Evolutionary conservation across 495 filamentous ascomycete genomes (phyloP).

Genomic region (Usnea hakonensis): DNA sequence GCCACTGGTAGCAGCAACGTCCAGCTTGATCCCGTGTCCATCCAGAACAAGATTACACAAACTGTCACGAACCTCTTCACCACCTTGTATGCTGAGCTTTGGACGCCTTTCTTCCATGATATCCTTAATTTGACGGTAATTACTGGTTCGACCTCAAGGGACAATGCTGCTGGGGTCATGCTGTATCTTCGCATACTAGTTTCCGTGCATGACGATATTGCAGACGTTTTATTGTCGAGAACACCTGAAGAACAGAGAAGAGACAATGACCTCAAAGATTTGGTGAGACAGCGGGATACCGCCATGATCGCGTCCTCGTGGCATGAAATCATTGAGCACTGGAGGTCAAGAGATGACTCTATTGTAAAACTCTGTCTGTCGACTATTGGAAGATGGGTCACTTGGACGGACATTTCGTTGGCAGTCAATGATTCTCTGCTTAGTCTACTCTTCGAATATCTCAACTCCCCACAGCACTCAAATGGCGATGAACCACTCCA

Average conservation of each 20-base stretch:
- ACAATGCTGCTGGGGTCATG: conserved; percentile 68
- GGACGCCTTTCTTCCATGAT: conserved; percentile 85
- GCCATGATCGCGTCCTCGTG: conserved; percentile 77
- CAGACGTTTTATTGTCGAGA: conserved; percentile 76
- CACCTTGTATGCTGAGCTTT: conserved; percentile 70
- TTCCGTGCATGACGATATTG: conserved; percentile 95
- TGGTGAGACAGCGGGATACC: conserved; percentile 76
- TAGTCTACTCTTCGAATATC: conserved; percentile 70
- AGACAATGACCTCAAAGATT: conserved; percentile 79
- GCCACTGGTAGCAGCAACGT: conserved; percentile 53
- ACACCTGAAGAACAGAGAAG: conserved; percentile 65
- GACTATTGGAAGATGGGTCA: conserved; percentile 88
- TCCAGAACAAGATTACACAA: conserved; percentile 97
- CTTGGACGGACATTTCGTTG: conserved; percentile 93
- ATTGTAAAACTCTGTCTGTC: conserved; percentile 82
- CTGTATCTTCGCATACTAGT: conserved; percentile 82
- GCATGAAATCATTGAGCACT: conserved; percentile 81
- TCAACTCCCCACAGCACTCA: conserved; percentile 46
- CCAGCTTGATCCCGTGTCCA: conserved; percentile 36
- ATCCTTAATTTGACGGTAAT: conserved; percentile 59
- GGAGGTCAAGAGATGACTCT: conserved; percentile 61
- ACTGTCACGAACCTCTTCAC: conserved; percentile 89
- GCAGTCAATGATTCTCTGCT: conserved; percentile 84
- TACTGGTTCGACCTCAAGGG: conserved; percentile 43
- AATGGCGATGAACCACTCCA: conserved; percentile 51